Conservation (phyloP, 805 yeast species). For the Starmera dryadoides region DNA sequence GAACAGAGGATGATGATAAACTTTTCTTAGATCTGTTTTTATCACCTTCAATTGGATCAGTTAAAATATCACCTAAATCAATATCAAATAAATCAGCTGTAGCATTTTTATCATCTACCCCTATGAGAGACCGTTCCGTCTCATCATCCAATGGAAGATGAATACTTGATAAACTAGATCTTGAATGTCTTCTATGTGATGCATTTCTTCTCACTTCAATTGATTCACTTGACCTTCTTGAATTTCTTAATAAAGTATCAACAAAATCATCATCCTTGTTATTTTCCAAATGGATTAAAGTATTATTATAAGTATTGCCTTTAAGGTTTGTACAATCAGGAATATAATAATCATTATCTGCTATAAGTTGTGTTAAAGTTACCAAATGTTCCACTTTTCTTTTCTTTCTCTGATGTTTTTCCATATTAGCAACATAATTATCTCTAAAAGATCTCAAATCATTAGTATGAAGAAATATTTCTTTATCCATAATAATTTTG, state of each 20-base stretch:
- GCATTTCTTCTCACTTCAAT: conserved; percentile 18
- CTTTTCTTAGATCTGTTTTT: conserved; percentile 7
- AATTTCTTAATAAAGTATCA: conserved; percentile 15
- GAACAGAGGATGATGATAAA: conserved; percentile 9
- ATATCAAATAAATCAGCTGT: conserved; percentile 6
- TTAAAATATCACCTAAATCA: conserved; percentile 7
- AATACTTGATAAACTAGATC: conserved; percentile 15
- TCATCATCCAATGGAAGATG: conserved; percentile 7
- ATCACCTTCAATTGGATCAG: conserved; percentile 1
- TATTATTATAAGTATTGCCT: no score
- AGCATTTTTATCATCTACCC: background rate
- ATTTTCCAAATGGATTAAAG: no score
- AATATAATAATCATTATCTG: background rate
- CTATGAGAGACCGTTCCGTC: background rate
- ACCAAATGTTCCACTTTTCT: background rate
- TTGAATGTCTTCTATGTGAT: conserved; percentile 18
- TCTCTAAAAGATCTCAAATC: conserved; percentile 17
- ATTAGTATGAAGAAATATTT: conserved; percentile 14
- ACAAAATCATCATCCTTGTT: conserved; percentile 14
- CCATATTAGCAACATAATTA: conserved; percentile 13
- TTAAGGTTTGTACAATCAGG: no score
- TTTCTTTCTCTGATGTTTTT: background rate
- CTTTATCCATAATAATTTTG: conserved; percentile 9
- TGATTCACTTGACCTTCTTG: conserved; percentile 17
- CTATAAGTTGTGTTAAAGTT: background rate